Conservation (phyloP, 345 rosid genomes). For the Arabis hirsuta region DNA sequence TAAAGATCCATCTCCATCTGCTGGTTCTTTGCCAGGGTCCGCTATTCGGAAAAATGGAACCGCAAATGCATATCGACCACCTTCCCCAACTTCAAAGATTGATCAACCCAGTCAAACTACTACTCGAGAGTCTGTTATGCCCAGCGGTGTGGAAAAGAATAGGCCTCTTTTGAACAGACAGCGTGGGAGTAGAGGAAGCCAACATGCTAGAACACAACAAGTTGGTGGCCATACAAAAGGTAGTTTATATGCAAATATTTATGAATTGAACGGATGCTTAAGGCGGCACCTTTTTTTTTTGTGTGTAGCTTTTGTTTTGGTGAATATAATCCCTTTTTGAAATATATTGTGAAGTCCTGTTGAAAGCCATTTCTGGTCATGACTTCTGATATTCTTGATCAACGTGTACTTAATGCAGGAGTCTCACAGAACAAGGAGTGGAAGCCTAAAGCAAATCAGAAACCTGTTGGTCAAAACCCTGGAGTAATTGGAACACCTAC, state of each 20-base stretch:
- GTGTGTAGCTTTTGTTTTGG: neutral
- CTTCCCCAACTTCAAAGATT: conserved; percentile 56
- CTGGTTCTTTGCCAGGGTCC: conserved; percentile 53
- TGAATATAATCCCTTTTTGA: neutral
- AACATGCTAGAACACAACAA: conserved; percentile 37
- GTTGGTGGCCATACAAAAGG: conserved; percentile 34
- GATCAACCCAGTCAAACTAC: conserved; percentile 55
- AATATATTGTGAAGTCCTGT: neutral
- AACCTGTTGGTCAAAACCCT: conserved; percentile 47
- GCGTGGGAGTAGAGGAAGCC: conserved; percentile 41
- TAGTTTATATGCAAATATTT: neutral
- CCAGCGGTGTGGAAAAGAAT: conserved; percentile 42
- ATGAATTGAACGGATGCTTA: neutral
- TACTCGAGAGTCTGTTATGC: conserved; percentile 52
- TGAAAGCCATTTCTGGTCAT: neutral
- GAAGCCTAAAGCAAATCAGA: conserved; percentile 84
- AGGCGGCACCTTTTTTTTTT: neutral
- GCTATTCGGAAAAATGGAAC: conserved; percentile 55
- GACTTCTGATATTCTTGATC: neutral
- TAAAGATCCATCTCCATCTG: conserved; percentile 50
- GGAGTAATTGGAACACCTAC: conserved; percentile 76
- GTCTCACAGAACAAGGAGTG: conserved; percentile 75
- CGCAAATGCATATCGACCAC: conserved; percentile 61
- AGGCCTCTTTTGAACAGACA: conserved; percentile 58
- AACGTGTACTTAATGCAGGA: conserved; percentile 50